Conservation (phyloP, 192 early-diverging fungal genomes). For the Rhizophagus sp. region DNA sequence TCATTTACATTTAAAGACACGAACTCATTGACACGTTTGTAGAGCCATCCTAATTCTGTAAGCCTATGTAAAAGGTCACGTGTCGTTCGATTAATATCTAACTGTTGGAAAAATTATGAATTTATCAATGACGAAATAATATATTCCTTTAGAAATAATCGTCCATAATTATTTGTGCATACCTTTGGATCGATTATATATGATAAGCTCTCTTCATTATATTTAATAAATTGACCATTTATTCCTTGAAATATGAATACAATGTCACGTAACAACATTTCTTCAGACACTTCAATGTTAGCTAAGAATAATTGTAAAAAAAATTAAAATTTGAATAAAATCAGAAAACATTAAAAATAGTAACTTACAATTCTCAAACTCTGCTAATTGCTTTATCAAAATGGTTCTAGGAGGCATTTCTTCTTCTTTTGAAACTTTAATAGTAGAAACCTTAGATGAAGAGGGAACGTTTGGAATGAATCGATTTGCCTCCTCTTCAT, state of each 20-base stretch:
- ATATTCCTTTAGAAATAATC: background rate
- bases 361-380: slow-evolving; percentile 8
- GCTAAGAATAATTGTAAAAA: slow-evolving; percentile 17
- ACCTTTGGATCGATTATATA: slow-evolving; percentile 61
- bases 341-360: background rate
- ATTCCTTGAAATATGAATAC: slow-evolving; percentile 94
- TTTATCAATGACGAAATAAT: background rate
- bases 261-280: slow-evolving; percentile 75
- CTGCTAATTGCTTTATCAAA: slow-evolving; percentile 8
- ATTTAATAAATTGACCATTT: slow-evolving; percentile 82
- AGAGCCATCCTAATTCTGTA: slow-evolving; percentile 80
- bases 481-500: slow-evolving; percentile 4
- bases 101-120: slow-evolving; percentile 31
- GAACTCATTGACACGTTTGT: slow-evolving; percentile 62
- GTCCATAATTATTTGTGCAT: background rate
- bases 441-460: background rate
- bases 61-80: slow-evolving; percentile 66
- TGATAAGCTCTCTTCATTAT: slow-evolving; percentile 46
- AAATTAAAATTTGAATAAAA: background rate
- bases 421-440: background rate
- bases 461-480: slow-evolving; percentile 11
- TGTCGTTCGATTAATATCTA: slow-evolving; percentile 59
- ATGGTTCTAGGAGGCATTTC: background rate
- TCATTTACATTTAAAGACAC: slow-evolving; percentile 50
- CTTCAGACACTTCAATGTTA: slow-evolving; percentile 52